These are phyloP conservation scores for Phytophthora colocasiae DNA, from an alignment of 352 stramenopile species.

Conservation along the genomic window DNA sequence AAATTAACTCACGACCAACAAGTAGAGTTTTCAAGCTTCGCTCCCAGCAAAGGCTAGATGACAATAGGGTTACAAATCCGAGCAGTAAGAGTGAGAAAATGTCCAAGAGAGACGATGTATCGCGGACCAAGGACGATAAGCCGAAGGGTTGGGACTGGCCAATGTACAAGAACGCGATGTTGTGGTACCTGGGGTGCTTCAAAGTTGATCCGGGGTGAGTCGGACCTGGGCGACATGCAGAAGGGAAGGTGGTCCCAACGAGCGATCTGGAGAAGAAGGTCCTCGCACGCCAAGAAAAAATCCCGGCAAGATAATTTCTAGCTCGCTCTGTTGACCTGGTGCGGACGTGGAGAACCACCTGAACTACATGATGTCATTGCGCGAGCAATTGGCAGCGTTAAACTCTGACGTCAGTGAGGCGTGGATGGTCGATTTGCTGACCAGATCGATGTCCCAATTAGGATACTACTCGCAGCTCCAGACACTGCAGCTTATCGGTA, in stretches of 20 bases:
- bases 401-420: neutral
- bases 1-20: too few relatives aligned
- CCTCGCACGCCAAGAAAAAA: too few relatives aligned
- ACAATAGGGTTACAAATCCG: neutral
- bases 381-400: conserved; percentile 3
- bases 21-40: too few relatives aligned
- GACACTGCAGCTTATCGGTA: too few relatives aligned
- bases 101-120: neutral
- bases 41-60: too few relatives aligned
- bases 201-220: neutral
- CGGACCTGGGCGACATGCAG: neutral
- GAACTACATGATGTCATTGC: neutral
- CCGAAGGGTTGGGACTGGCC: conserved; percentile 11
- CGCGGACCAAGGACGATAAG: conserved; percentile 5
- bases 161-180: neutral
- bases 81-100: too few relatives aligned
- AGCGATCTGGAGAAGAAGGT: too few relatives aligned
- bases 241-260: neutral
- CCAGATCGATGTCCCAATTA: conserved; percentile 6
- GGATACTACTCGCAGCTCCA: too few relatives aligned
- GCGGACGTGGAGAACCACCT: conserved; percentile 14
- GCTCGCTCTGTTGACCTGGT: conserved; percentile 4
- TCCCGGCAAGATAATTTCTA: neutral
- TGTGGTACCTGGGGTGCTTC: neutral
- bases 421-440: neutral